These are phyloP conservation scores for Sporopachydermia cereana DNA, from an alignment of 1,139 yeast species.

Conservation along the genomic window DNA sequence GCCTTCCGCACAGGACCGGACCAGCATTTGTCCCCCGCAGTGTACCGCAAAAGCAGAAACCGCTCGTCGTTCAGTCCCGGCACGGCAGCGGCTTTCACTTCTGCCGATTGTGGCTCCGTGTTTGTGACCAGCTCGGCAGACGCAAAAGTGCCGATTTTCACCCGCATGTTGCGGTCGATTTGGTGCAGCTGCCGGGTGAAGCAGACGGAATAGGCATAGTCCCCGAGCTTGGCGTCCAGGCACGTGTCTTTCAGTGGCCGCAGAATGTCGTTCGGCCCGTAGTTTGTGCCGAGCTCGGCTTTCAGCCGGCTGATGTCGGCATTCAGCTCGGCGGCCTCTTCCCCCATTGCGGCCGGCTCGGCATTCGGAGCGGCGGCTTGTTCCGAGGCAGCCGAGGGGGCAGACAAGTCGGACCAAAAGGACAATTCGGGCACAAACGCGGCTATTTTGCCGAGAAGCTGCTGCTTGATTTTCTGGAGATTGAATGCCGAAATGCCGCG, in stretches of 20 bases:
- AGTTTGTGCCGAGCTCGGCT: slow-evolving; percentile 15
- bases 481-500: too few relatives aligned
- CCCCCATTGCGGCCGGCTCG: too few relatives aligned
- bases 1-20: slow-evolving; percentile 84
- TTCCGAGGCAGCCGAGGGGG: too few relatives aligned
- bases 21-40: slow-evolving; percentile 83
- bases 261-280: slow-evolving; percentile 56
- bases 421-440: too few relatives aligned
- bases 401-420: too few relatives aligned
- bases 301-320: slow-evolving; percentile 12
- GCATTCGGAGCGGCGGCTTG: too few relatives aligned
- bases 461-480: too few relatives aligned
- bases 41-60: slow-evolving; percentile 33
- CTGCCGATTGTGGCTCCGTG: slow-evolving; percentile 8
- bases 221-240: slow-evolving; percentile 44
- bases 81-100: slow-evolving; percentile 18
- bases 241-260: slow-evolving; percentile 45
- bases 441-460: too few relatives aligned
- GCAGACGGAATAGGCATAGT: slow-evolving; percentile 57
- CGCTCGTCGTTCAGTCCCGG: slow-evolving; percentile 21
- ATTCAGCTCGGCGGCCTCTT: slow-evolving; percentile 10
- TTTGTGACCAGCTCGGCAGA: slow-evolving; percentile 19
- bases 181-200: slow-evolving; percentile 49
- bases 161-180: slow-evolving; percentile 32
- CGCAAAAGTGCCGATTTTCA: slow-evolving; percentile 44